Evolutionary conservation across 257 asterid genomes (phyloP).

Genomic region (Solanum commersonii): DNA sequence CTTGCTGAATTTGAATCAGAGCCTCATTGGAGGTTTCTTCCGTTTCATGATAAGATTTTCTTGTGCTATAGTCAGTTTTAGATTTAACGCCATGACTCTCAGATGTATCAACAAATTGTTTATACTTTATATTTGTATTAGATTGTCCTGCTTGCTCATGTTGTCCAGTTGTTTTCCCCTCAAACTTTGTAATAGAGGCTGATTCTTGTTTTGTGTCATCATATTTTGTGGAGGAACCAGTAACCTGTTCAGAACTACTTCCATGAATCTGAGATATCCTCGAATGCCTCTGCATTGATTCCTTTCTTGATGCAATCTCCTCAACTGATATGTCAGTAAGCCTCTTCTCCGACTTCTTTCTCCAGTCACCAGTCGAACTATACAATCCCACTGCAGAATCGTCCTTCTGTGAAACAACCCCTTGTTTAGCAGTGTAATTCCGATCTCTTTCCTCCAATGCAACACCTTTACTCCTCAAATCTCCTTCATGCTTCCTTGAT

Average conservation of each 20-base stretch:
- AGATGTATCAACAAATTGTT: constrained; percentile 33
- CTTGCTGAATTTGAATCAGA: constrained; percentile 22
- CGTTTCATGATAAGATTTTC: constrained; percentile 16
- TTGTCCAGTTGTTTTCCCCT: constrained; percentile 25
- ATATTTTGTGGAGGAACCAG: constrained; percentile 23
- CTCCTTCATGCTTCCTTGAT: constrained; percentile 17
- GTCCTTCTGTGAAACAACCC: constrained; percentile 24
- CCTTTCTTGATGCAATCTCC: constrained; percentile 33
- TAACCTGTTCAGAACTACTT: constrained; percentile 22
- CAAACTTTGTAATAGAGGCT: constrained; percentile 15
- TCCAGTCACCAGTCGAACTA: constrained; percentile 35
- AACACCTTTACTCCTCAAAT: constrained; percentile 24
- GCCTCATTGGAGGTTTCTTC: constrained; percentile 28
- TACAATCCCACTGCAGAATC: constrained; percentile 14
- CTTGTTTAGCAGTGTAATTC: constrained; percentile 28
- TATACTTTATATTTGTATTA: constrained; percentile 43
- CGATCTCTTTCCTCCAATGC: constrained; percentile 15
- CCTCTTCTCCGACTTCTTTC: constrained; percentile 86
- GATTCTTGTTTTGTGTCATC: constrained; percentile 31
- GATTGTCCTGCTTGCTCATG: constrained; percentile 29
- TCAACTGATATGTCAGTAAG: constrained; percentile 51
- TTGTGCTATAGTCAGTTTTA: constrained; percentile 25
- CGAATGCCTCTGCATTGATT: constrained; percentile 22
- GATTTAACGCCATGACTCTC: constrained; percentile 19
- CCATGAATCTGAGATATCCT: constrained; percentile 17